Base-by-base conservation (phyloP, 306 rosid genomes). In the Rosa lucieae region DNA sequence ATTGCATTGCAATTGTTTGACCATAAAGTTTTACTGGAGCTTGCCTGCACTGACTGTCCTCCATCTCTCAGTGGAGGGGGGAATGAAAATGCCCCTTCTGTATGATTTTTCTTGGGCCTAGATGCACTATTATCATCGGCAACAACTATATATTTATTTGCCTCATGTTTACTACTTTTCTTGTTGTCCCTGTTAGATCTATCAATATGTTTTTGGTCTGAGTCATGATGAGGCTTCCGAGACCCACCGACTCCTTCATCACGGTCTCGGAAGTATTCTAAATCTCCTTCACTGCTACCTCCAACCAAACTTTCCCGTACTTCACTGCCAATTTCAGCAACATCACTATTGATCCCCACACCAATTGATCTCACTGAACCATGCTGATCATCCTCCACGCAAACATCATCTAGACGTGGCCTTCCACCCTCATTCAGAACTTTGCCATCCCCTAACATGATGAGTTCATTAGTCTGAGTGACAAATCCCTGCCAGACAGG, bases 401-500 rank as follows among this genome's bases (percentile, higher is more conserved):
- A 85, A 80, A 86, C 84, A 70, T 93, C 98, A 74, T 88, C 96
- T 40, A 85, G 78, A 44, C 78, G 86, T 32, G 89, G 69, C 86
- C 93, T 91, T 63, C 85, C 95, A 77, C 87, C 74, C 78, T 88
- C 93, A 74, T 87, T 89, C 63, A 85, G 56, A 79, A 79, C 84
- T 79, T 88, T 89, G 72, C 93, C 92, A 86, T 90, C 96, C 73
- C 90, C 94, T 72, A 90, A 82, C 90, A 95, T 82, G 84, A 92
- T 70, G 51, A 93, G 90, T 53, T 93, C 97, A 83, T 90, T 88
- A 10, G 90, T 81, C 87, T 91, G 94, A 82, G 93, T 84, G 70
- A 91, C 99, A 91, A 95, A 95, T 37, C 98, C 98, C 86, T 93
- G 98, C 97, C 97, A 93, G 68, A 95, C 91, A 77, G 98, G 97